These are phyloP conservation scores for Phoenix roebelenii DNA, from an alignment of 176 grass and related monocot species.

Conservation along the genomic window DNA sequence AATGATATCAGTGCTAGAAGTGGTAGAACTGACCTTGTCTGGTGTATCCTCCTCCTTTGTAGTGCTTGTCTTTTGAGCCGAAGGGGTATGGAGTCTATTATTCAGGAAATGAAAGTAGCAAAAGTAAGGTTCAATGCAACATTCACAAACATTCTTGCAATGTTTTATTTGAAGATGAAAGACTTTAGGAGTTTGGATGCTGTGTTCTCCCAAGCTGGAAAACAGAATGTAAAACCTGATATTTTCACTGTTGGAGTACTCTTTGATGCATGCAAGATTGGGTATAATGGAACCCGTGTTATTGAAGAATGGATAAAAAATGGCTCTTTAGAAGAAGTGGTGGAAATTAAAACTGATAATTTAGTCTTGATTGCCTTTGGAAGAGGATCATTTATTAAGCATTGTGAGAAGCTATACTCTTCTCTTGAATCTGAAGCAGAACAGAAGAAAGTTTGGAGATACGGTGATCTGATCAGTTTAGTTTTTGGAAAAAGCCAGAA, in stretches of 20 bases:
- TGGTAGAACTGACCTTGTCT: constrained; percentile 17
- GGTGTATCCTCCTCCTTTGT: constrained; percentile 22
- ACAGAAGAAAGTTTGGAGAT: constrained; percentile 11
- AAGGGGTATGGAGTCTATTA: constrained; percentile 19
- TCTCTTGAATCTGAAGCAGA: constrained; percentile 10
- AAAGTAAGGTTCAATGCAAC: constrained; percentile 8
- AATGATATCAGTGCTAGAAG: constrained; percentile 17
- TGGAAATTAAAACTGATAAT: constrained; percentile 6
- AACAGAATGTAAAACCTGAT: constrained; percentile 21
- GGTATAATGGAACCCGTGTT: constrained; percentile 16
- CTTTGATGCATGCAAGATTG: constrained; percentile 26
- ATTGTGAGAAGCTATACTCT: constrained; percentile 8
- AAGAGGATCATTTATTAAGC: constrained; percentile 11
- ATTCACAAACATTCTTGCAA: constrained; percentile 14
- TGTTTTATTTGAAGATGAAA: constrained; percentile 25
- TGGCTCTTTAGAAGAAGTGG: constrained; percentile 5
- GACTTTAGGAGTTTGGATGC: constrained; percentile 12
- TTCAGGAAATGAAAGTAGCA: constrained; percentile 15
- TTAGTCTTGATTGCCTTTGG: constrained; percentile 12
- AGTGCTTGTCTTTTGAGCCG: constrained; percentile 21
- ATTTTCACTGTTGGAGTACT: constrained; percentile 18
- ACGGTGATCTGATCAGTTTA: constrained; percentile 13
- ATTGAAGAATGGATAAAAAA: constrained; percentile 19
- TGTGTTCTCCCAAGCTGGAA: constrained; percentile 1
- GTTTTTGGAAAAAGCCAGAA: constrained; percentile 5